Percentiles rank a stretch among this genome's conserved stretches.
Conservation (phyloP, 2,329 filamentous ascomycete genomes). For the Phyllosticta capitalensis region DNA sequence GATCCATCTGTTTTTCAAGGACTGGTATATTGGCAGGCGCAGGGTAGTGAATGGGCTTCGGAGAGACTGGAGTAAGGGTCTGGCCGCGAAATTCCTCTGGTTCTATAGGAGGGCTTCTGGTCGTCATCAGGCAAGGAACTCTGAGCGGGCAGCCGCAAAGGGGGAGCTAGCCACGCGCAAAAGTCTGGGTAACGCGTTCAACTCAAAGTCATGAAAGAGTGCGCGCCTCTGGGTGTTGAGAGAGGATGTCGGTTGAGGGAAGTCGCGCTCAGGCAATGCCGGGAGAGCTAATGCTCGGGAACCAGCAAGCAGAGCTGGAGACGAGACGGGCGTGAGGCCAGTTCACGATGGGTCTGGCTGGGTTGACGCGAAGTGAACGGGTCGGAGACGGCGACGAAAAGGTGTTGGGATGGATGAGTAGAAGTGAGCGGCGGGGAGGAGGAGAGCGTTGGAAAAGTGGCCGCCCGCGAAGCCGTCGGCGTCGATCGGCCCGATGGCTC, state of each 20-base stretch:
- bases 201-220: constrained; percentile 20
- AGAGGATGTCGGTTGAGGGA: neutral
- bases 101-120: constrained; percentile 43
- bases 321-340: neutral
- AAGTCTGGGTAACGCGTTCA: constrained; percentile 10
- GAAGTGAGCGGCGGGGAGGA: neutral
- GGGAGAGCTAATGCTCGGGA: neutral
- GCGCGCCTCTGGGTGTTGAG: constrained; percentile 6
- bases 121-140: constrained; percentile 41
- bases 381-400: neutral
- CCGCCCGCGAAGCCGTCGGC: neutral
- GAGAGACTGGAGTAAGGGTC: constrained; percentile 59
- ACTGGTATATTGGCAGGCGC: constrained; percentile 61
- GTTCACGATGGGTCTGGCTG: neutral
- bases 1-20: constrained; percentile 62
- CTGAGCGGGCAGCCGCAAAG: constrained; percentile 18
- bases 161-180: constrained; percentile 10
- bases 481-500: neutral
- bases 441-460: neutral
- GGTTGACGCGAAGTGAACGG: neutral
- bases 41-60: constrained; percentile 58
- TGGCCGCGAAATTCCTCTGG: constrained; percentile 53
- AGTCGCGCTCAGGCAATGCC: neutral
- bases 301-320: constrained; percentile 3
- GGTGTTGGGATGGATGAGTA: neutral